These are phyloP conservation scores for Trichoderma asperelloides DNA, from an alignment of 495 filamentous ascomycete genomes.

Conservation along the genomic window DNA sequence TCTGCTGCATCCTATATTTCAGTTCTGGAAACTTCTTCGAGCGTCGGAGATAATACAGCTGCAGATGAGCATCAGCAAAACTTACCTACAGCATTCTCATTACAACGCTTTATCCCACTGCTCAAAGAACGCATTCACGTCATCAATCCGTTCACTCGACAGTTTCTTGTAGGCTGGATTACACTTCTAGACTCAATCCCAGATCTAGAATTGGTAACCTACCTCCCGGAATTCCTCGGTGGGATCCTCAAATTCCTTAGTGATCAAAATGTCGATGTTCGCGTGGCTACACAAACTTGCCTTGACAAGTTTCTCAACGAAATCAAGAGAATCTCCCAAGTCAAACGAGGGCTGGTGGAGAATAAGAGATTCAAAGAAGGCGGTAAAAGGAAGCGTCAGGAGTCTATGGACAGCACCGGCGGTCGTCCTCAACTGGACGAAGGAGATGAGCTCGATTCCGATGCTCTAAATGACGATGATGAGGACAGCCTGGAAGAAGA, in stretches of 20 bases:
- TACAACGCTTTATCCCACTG: slow-evolving; percentile 84
- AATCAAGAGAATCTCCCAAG: slow-evolving; percentile 85
- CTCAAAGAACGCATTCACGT: slow-evolving; percentile 89
- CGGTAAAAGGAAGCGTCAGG: slow-evolving; percentile 55
- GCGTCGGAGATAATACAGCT: slow-evolving; percentile 42
- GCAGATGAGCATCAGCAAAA: slow-evolving; percentile 43
- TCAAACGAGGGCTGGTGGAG: slow-evolving; percentile 88
- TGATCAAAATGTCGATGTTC: slow-evolving; percentile 85
- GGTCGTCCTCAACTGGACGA: slow-evolving; percentile 31
- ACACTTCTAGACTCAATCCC: slow-evolving; percentile 93
- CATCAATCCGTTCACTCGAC: slow-evolving; percentile 86
- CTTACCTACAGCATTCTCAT: slow-evolving; percentile 82
- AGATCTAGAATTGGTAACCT: slow-evolving; percentile 88
- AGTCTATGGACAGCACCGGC: slow-evolving; percentile 55
- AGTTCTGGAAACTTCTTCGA: slow-evolving; percentile 55
- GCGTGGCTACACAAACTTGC: slow-evolving; percentile 79
- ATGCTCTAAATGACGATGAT: slow-evolving; percentile 52
- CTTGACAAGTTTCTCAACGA: slow-evolving; percentile 90
- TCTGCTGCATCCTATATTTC: slow-evolving; percentile 94
- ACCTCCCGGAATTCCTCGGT: slow-evolving; percentile 82
- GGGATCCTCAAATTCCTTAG: slow-evolving; percentile 89
- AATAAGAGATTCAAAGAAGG: slow-evolving; percentile 65
- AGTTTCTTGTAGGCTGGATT: slow-evolving; percentile 94
- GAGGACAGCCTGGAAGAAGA: slow-evolving; percentile 66
- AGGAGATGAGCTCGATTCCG: slow-evolving; percentile 48